A percentile compares a stretch with the other conserved stretches of the same genome.
Evolutionary conservation across 2,329 filamentous ascomycete genomes (phyloP).

Genomic region (Venturia oleaginea): DNA sequence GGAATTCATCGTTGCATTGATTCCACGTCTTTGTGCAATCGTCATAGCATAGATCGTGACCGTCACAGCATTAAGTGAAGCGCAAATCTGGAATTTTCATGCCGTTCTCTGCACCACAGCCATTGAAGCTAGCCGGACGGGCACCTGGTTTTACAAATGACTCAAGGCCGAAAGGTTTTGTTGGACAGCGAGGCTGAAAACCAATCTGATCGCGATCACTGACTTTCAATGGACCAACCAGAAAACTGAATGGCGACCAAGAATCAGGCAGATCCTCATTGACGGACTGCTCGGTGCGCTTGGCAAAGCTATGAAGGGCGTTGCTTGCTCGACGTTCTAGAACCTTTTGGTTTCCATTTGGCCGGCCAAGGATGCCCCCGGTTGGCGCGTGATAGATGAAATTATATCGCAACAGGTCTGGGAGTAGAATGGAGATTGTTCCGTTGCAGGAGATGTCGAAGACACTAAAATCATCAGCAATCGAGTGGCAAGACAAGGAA

Average conservation of each 20-base stretch:
- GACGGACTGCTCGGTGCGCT: not conserved
- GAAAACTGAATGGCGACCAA: slow-evolving; percentile 6
- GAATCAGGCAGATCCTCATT: not conserved
- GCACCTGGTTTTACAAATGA: not conserved
- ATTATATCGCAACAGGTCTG: slow-evolving; percentile 1
- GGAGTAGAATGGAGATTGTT: not conserved
- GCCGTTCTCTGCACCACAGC: slow-evolving; percentile 12
- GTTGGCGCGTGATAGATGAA: not conserved
- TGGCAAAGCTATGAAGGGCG: not conserved
- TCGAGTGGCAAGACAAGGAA: not conserved
- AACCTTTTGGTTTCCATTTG: not conserved
- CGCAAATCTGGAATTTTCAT: slow-evolving; percentile 11
- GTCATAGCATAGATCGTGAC: slow-evolving; percentile 12
- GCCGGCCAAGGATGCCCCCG: not conserved
- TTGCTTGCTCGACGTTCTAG: not conserved
- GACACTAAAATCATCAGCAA: not conserved
- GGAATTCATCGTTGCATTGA: slow-evolving; percentile 5
- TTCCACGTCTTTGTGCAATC: slow-evolving; percentile 7
- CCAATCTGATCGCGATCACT: slow-evolving; percentile 9
- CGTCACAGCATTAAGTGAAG: slow-evolving; percentile 9
- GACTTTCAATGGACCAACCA: slow-evolving; percentile 3
- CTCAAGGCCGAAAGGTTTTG: slow-evolving; percentile 5
- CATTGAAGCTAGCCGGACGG: slow-evolving; percentile 8
- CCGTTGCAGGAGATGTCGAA: slow-evolving; percentile 4
- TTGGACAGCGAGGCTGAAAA: slow-evolving; percentile 4